Percentiles rank a stretch among this genome's conserved stretches.
These are phyloP conservation scores for Aspergillus incahuasiensis DNA, from an alignment of 495 filamentous ascomycete species.

Conservation along the genomic window DNA sequence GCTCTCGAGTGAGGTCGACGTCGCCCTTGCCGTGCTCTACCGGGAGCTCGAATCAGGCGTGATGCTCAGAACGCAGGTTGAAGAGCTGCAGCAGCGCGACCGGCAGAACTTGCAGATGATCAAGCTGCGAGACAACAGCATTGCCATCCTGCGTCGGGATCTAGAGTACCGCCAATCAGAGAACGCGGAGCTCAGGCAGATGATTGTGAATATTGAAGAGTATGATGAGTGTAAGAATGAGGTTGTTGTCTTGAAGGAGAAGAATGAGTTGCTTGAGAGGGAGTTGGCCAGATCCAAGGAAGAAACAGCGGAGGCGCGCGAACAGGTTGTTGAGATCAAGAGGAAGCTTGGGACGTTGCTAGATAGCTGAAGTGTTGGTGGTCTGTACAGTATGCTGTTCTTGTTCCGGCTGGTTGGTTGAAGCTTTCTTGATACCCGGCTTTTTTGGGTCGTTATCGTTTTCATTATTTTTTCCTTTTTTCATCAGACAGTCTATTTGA, in stretches of 20 bases:
- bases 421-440: not conserved
- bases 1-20: conserved; percentile 18
- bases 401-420: not conserved
- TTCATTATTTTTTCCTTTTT: too few species aligned
- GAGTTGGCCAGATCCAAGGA: not conserved
- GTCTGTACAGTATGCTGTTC: not conserved
- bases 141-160: conserved; percentile 7
- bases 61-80: conserved; percentile 10
- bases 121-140: conserved; percentile 12
- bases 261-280: not conserved
- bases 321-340: not conserved
- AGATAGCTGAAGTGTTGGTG: not conserved
- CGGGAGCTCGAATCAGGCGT: conserved; percentile 17
- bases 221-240: not conserved
- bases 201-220: not conserved
- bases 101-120: conserved; percentile 11
- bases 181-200: not conserved
- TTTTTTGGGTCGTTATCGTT: not conserved
- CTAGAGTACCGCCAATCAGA: not conserved
- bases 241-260: not conserved
- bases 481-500: too few species aligned
- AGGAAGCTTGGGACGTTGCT: conserved; percentile 1
- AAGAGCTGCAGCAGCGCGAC: conserved; percentile 12
- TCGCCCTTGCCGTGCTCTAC: conserved; percentile 15
- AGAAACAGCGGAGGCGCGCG: not conserved